Base-by-base conservation (phyloP, 2,329 filamentous ascomycete species). In the Laburnicola sp. region DNA sequence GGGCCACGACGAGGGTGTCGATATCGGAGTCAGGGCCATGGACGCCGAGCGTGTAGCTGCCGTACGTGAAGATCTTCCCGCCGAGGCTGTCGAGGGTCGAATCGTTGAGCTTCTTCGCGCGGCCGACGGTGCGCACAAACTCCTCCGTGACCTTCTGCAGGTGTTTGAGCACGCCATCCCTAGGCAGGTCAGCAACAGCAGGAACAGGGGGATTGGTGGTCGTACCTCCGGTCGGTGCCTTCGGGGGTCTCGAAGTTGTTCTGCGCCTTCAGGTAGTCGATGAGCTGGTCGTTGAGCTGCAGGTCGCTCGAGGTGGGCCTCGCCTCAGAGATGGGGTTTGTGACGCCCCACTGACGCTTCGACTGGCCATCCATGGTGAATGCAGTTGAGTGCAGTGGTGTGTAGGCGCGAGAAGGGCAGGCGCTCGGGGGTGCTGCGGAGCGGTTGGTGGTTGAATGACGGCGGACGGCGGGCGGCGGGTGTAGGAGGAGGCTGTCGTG, bases 11-110 rank as follows among this genome's bases (percentile, higher is more conserved):
- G 45, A 99, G 84, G 1, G 94, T 97, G 76, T 99, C 94, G 64
- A 99, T 97, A 84, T 99, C 94, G 40, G 94, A 97, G 44, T 91
- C 91, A 84, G n/a, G n/a, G 8, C 37, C 30, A 21, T 31, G 6
- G 23, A 97, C 94, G 53, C 94, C 94, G 9, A 99, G 80, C 34
- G 92, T 87, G 74, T 93, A 99, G 74, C 94, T 97, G 58, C 94
- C 94, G 73, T 94, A 99, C 1, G 93, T 95, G 72, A 96, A 96
- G 60, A 99, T 86, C 76, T 93, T 94, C 58, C 92, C 94, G 46
- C 92, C 89, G 4, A 92, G 89, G 66, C 88, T 86, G 61, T 92
- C 89, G 39, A 94, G 83, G 39, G 94, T 83, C 28, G 86, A 85
- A 37, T 89, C 83, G 39, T 91, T 87, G 44, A 93, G 80, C 44